A percentile compares a stretch with the other conserved stretches of the same genome.
Evolutionary conservation across 2,329 filamentous ascomycete species (phyloP).

Genomic region (Penicillium janthinellum): DNA sequence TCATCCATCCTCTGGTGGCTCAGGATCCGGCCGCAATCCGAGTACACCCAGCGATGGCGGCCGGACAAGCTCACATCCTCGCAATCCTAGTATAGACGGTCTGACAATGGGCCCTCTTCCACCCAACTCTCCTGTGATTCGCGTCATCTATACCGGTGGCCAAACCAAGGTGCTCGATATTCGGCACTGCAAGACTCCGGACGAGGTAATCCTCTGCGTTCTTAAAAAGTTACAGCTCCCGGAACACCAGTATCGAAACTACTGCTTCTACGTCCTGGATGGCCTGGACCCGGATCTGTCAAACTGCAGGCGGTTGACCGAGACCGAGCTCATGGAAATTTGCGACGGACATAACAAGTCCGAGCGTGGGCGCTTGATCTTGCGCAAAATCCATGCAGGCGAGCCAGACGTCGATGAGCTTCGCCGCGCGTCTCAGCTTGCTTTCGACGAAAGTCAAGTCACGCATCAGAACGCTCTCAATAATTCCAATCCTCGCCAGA

Average conservation of each 20-base stretch:
- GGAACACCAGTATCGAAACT: constrained; percentile 89
- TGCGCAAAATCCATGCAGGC: constrained; percentile 88
- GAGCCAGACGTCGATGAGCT: constrained; percentile 87
- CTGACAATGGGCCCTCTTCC: constrained; percentile 84
- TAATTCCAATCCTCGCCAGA: constrained; percentile 71
- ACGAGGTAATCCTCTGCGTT: constrained; percentile 89
- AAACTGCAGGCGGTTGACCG: constrained; percentile 78
- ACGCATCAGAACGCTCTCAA: constrained; percentile 65
- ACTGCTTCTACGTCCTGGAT: constrained; percentile 93
- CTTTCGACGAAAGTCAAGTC: constrained; percentile 80
- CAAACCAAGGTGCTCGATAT: constrained; percentile 94
- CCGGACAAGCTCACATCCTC: constrained; percentile 70
- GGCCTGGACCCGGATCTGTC: constrained; percentile 80
- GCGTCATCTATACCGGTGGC: constrained; percentile 89
- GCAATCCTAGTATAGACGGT: constrained; percentile 81
- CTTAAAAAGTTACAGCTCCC: constrained; percentile 84
- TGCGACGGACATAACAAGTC: constrained; percentile 83
- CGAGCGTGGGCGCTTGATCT: constrained; percentile 86
- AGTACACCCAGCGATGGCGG: constrained; percentile 67
- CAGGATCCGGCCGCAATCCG: constrained; percentile 56
- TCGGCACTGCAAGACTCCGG: constrained; percentile 84
- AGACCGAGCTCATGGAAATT: constrained; percentile 86
- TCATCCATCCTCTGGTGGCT: constrained; percentile 56
- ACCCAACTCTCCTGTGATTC: constrained; percentile 82
- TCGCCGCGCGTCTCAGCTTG: constrained; percentile 83